Conservation (phyloP, 2,329 filamentous ascomycete genomes). For the Cladophialophora chaetospira region DNA sequence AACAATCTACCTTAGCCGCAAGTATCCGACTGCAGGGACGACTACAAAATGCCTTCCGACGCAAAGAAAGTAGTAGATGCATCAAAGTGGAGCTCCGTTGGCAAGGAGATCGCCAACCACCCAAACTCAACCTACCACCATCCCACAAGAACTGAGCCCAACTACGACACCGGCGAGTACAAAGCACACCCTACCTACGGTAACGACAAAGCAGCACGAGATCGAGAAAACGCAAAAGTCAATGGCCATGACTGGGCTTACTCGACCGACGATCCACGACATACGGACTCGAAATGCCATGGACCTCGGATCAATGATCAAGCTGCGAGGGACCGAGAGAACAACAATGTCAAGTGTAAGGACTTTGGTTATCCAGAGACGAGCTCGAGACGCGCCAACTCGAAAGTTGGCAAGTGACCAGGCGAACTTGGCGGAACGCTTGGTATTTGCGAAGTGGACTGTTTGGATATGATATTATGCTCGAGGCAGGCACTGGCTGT, state of each 20-base stretch:
- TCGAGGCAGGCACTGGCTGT: too few relatives aligned
- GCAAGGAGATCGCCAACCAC: not conserved
- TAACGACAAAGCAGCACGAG: conserved; percentile 3
- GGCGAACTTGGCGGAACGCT: too few relatives aligned
- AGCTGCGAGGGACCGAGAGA: not conserved
- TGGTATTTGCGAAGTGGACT: too few relatives aligned
- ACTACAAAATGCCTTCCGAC: not conserved
- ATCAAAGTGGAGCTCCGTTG: not conserved
- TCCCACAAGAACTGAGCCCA: not conserved
- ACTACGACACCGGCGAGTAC: conserved; percentile 1
- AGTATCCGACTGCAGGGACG: not conserved
- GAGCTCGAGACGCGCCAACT: not conserved
- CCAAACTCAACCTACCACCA: conserved; percentile 2
- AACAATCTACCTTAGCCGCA: not conserved
- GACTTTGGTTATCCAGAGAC: not conserved
- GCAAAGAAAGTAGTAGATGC: not conserved
- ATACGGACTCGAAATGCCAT: conserved; percentile 3
- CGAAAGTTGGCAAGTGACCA: not conserved
- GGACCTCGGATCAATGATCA: not conserved
- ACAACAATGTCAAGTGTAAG: not conserved
- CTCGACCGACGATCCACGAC: conserved; percentile 5
- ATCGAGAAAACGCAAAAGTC: not conserved
- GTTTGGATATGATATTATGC: too few relatives aligned
- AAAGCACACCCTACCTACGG: not conserved
- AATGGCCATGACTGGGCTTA: conserved; percentile 14